Percentiles rank a stretch among this genome's conserved stretches.
Conservation (phyloP, 139 green algal genomes). For the Chlorella sp. region DNA sequence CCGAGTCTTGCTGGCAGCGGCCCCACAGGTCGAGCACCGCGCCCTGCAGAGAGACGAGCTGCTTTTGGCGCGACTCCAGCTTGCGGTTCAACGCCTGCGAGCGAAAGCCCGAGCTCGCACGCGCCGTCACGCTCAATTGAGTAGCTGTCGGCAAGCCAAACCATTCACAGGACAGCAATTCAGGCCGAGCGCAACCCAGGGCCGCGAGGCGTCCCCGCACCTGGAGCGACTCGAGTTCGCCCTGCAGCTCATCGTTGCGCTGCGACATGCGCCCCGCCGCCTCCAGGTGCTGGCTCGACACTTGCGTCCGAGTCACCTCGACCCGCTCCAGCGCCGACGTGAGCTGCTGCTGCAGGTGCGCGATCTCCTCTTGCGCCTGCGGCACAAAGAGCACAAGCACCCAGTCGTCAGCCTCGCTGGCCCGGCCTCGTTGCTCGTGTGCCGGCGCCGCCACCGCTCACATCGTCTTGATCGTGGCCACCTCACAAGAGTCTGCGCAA, state of each 20-base stretch:
- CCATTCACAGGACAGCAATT: too few species aligned
- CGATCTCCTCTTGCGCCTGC: constrained; percentile 34
- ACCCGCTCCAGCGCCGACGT: constrained; percentile 9
- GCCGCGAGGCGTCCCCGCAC: neutral
- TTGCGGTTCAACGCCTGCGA: constrained; percentile 11
- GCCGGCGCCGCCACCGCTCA: too few species aligned
- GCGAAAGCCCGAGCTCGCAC: neutral
- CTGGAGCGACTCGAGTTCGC: constrained; percentile 27
- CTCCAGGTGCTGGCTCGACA: constrained; percentile 19
- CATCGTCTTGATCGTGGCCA: too few species aligned
- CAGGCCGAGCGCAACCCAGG: too few species aligned
- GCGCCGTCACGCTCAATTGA: too few species aligned
- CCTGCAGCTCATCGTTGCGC: constrained; percentile 21
- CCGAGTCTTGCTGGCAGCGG: constrained; percentile 16
- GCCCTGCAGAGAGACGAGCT: constrained; percentile 33
- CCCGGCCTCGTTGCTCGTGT: too few species aligned
- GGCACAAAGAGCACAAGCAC: too few species aligned
- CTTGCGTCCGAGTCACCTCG: constrained; percentile 11
- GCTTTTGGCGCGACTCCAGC: constrained; percentile 19
- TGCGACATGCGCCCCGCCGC: constrained; percentile 14
- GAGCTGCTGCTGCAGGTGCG: constrained; percentile 20
- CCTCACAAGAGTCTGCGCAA: too few species aligned
- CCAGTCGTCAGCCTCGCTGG: too few species aligned
- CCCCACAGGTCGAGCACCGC: constrained; percentile 37
- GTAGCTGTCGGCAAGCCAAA: too few species aligned